Evolutionary conservation across 2,329 filamentous ascomycete genomes (phyloP).

Genomic region (Biscogniauxia marginata): DNA sequence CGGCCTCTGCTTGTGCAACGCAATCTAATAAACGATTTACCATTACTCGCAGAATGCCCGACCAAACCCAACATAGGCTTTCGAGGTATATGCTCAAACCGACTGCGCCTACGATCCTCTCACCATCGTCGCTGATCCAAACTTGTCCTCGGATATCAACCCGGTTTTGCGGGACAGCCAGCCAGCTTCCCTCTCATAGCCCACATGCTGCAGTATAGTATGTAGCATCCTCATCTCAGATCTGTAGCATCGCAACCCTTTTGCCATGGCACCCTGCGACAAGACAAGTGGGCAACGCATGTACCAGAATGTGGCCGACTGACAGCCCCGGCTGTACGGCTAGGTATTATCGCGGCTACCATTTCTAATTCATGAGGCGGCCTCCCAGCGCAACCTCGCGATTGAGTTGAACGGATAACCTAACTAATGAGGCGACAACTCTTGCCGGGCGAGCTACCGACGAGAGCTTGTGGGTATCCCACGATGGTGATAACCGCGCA

Average conservation of each 20-base stretch:
- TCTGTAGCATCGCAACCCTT: slow-evolving; percentile 9
- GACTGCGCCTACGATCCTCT: background rate
- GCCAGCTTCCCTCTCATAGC: background rate
- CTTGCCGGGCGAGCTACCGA: background rate
- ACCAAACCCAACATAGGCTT: background rate
- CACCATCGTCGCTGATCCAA: background rate
- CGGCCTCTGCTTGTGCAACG: background rate
- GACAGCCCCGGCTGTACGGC: background rate
- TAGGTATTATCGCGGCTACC: no score
- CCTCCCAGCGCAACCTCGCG: no score
- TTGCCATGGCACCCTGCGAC: background rate
- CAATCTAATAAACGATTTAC: background rate
- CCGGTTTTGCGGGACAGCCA: background rate
- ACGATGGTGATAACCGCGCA: background rate
- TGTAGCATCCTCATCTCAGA: slow-evolving; percentile 10
- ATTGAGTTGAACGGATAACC: no score
- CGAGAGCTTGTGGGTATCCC: background rate
- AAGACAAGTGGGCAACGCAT: no score
- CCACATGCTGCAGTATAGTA: background rate
- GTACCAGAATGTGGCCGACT: background rate
- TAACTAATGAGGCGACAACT: background rate
- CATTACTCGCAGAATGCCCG: background rate
- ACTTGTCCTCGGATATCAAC: background rate
- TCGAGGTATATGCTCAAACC: background rate
- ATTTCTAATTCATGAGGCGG: no score